These are phyloP conservation scores for Delphinella strobiligena DNA, from an alignment of 2,329 filamentous ascomycete genomes.

Conservation along the genomic window DNA sequence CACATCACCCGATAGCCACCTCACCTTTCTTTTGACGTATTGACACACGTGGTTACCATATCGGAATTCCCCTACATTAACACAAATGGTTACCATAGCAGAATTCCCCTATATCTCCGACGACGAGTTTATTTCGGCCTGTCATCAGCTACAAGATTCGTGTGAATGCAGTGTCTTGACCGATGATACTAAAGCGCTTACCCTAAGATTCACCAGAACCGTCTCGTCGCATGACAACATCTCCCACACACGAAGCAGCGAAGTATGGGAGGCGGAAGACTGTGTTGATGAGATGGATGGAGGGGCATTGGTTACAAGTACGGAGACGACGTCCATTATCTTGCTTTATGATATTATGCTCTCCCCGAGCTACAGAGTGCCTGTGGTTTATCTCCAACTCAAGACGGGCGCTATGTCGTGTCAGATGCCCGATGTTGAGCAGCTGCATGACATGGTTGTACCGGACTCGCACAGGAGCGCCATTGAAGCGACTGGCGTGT, in stretches of 20 bases:
- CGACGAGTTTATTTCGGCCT: constrained; percentile 20
- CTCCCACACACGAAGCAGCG: too few species aligned
- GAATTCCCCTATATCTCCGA: constrained; percentile 19
- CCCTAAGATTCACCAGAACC: not conserved
- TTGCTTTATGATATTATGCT: constrained; percentile 28
- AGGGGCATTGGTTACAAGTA: too few species aligned
- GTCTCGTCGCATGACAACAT: not conserved
- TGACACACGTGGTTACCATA: too few species aligned
- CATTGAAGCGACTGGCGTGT: constrained; percentile 13
- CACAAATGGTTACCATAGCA: constrained; percentile 1
- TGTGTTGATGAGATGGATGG: too few species aligned
- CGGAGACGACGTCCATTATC: not conserved
- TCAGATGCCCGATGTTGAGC: constrained; percentile 5
- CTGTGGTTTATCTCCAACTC: constrained; percentile 30
- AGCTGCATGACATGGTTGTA: constrained; percentile 26
- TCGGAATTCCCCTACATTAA: too few species aligned
- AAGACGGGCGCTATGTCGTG: constrained; percentile 4
- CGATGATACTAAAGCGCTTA: not conserved
- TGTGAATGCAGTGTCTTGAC: constrained; percentile 17
- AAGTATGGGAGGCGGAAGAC: too few species aligned
- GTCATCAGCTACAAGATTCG: constrained; percentile 17
- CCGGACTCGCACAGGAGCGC: constrained; percentile 20
- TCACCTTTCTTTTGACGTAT: too few species aligned
- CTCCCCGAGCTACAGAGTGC: constrained; percentile 33
- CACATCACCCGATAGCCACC: too few species aligned